Percentiles rank a stretch among this genome's conserved stretches.
phyloP scores from a whole-genome alignment of 1,139 yeast species.

The Kodamaea suecica region DNA sequence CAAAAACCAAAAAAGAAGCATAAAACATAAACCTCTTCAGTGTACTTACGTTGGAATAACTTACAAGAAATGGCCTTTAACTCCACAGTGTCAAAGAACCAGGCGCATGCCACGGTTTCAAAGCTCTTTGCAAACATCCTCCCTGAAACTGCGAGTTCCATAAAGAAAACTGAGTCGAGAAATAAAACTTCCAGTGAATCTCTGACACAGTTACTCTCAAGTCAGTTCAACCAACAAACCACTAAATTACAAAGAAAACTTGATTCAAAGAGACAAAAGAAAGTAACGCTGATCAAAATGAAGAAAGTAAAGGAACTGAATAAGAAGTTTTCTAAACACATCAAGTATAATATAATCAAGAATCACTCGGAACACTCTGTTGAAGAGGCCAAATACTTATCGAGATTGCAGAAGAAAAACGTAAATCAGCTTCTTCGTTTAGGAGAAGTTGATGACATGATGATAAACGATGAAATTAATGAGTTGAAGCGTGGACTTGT shows the following conservation, averaged over 20 bases:
- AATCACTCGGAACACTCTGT: conserved; percentile 35
- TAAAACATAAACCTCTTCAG: neutral
- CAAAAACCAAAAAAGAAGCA: neutral
- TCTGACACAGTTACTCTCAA: conserved; percentile 21
- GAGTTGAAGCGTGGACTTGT: conserved; percentile 42
- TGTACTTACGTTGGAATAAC: too few relatives aligned
- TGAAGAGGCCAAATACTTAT: conserved; percentile 48
- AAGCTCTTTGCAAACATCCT: conserved; percentile 40
- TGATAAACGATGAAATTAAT: conserved; percentile 41
- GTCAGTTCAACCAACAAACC: conserved; percentile 22
- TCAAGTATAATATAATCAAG: conserved; percentile 51
- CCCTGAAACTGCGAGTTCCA: conserved; percentile 28
- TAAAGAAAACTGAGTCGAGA: conserved; percentile 10
- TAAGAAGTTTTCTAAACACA: conserved; percentile 43
- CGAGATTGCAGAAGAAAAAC: conserved; percentile 49
- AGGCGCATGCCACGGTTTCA: conserved; percentile 40
- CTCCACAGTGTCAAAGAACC: conserved; percentile 30
- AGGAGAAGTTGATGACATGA: conserved; percentile 45
- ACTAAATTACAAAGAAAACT: conserved; percentile 31
- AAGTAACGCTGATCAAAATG: conserved; percentile 29
- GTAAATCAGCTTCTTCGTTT: conserved; percentile 41
- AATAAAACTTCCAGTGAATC: conserved; percentile 12
- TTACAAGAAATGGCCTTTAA: conserved; percentile 30
- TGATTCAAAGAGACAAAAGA: conserved; percentile 32
- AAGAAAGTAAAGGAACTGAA: conserved; percentile 35